phyloP scores from a whole-genome alignment of 768 basidiomycete genomes.

The Panaeolus cyanescens region DNA sequence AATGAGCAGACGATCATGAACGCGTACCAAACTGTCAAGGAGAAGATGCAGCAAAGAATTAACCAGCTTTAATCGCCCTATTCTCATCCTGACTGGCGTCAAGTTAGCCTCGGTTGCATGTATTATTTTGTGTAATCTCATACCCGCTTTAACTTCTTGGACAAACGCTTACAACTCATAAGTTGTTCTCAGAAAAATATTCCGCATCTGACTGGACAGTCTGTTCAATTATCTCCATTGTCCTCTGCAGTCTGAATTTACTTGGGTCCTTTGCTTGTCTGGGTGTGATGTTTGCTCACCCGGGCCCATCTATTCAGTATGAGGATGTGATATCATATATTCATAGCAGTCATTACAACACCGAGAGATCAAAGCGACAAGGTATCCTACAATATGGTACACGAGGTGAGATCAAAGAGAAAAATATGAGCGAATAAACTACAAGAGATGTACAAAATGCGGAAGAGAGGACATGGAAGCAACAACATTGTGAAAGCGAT shows the following conservation, averaged over 20 bases:
- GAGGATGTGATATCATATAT: neutral
- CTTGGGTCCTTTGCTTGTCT: too few relatives aligned
- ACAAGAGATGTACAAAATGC: neutral
- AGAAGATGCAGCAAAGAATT: conserved; percentile 82
- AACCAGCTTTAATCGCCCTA: conserved; percentile 58
- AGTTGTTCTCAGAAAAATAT: too few relatives aligned
- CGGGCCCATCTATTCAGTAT: neutral
- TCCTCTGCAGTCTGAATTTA: too few relatives aligned
- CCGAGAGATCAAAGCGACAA: conserved; percentile 1
- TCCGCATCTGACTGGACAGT: too few relatives aligned
- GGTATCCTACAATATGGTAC: conserved; percentile 2
- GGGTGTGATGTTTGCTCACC: too few relatives aligned
- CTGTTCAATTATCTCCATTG: too few relatives aligned
- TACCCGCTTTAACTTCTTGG: too few relatives aligned
- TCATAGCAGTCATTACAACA: conserved; percentile 1
- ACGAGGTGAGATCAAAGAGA: neutral
- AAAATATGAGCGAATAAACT: conserved; percentile 5
- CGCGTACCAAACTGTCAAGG: conserved; percentile 89
- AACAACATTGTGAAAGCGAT: neutral
- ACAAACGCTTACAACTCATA: too few relatives aligned
- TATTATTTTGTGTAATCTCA: neutral
- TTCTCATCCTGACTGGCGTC: neutral
- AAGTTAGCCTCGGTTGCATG: neutral
- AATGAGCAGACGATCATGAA: conserved; percentile 97
- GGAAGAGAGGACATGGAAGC: neutral